Conservation (phyloP, 495 filamentous ascomycete species). For the Penicillium coprophilum region DNA sequence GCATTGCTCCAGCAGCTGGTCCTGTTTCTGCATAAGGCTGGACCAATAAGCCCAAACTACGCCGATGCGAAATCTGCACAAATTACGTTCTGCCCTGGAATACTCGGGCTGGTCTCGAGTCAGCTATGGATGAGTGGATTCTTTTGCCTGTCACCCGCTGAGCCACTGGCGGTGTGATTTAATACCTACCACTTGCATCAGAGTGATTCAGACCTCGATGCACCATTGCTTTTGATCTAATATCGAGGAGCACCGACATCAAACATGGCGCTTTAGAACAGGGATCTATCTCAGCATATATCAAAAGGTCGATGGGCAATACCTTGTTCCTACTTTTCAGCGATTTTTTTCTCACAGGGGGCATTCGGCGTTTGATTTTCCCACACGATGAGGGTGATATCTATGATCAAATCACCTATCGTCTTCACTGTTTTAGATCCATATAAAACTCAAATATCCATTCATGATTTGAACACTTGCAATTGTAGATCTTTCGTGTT, state of each 20-base stretch:
- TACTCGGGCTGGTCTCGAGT: conserved; percentile 30
- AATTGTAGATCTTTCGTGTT: background rate
- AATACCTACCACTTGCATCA: conserved; percentile 15
- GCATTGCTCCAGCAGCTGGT: conserved; percentile 13
- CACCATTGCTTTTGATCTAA: conserved; percentile 8
- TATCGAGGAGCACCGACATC: conserved; percentile 17
- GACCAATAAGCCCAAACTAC: background rate
- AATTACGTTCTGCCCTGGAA: conserved; percentile 1
- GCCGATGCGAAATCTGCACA: background rate
- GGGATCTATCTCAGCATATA: conserved; percentile 23
- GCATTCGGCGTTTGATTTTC: conserved; percentile 27
- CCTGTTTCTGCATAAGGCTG: conserved; percentile 15
- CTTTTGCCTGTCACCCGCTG: background rate
- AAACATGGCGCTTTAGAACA: conserved; percentile 20
- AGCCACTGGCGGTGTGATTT: conserved; percentile 6
- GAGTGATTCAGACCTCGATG: background rate
- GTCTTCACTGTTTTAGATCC: conserved; percentile 9
- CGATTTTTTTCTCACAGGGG: conserved; percentile 18
- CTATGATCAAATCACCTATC: conserved; percentile 17
- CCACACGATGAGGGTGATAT: conserved; percentile 18
- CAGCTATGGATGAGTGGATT: conserved; percentile 6
- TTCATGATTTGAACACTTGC: background rate
- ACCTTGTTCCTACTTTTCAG: conserved; percentile 29
- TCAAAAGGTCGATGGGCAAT: conserved; percentile 13
- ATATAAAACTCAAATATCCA: background rate